Base-by-base conservation (phyloP, 495 filamentous ascomycete genomes). In the Rusavskia elegans region DNA sequence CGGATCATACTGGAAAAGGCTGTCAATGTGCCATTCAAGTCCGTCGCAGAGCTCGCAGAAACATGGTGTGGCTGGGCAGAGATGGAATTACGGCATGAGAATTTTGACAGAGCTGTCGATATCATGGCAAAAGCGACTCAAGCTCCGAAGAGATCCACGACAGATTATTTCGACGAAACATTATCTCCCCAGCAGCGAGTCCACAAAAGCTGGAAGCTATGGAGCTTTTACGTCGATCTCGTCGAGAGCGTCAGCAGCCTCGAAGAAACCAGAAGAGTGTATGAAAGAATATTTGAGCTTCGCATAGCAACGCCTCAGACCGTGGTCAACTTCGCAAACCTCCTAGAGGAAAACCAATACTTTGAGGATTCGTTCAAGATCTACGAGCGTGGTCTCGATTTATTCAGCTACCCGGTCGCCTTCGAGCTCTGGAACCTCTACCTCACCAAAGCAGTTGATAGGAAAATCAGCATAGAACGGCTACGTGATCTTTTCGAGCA, bases 401-500 rank as follows among this genome's bases (percentile, higher is more conserved):
- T 97, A 8, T 99, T 99, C 80, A 88, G 77, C 63, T 97, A 97
- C 57, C 92, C 93, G 0, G 92, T 97, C 17, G 92, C 93, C 23
- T 99, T 97, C 64, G 93, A 99, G 66, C 73, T 99, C 11, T 99
- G 93, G 93, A 99, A 99, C 57, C 71, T 97, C 36, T 99, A 99
- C 63, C 75, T 99, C 53, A 96, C 89, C 48, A 99, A 96, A 67
- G 93, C 93, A 0, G 87, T 95, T 20, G 89, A 95, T 64, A 85
- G 93, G 40, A 88, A 90, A 65, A 90, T 97, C 58, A 79, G 85
- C 51, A 95, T 99, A 58, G 92, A 99, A 67, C 76, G 93, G 48
- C 75, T 99, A 10, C 79, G 93, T 16, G 93, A 99, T 63, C 79
- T 99, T 8, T 99, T 97, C 61, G 92, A 99, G 66, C 92, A 99